Conservation (phyloP, 106 monocot genomes). For the Phalaenopsis aphrodite region DNA sequence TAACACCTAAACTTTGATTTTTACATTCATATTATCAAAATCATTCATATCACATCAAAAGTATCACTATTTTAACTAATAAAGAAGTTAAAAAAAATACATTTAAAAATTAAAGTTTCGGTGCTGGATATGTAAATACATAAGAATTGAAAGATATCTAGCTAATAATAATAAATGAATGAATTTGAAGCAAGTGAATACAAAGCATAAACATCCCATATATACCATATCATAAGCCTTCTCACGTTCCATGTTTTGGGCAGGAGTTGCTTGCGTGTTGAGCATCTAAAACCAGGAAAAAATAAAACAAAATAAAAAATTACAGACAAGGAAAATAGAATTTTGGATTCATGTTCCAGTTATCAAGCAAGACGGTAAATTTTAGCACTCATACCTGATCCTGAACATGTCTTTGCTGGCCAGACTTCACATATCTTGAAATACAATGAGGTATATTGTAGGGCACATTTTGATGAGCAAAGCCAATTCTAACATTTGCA, state of each 20-base stretch:
- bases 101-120: no score
- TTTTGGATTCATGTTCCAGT: neutral
- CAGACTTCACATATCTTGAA: constrained; percentile 46
- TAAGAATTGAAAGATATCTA: no score
- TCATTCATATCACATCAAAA: no score
- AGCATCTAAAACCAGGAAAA: constrained; percentile 48
- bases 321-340: neutral
- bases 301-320: neutral
- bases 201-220: neutral
- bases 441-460: constrained; percentile 82
- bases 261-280: constrained; percentile 47
- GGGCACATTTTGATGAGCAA: constrained; percentile 72
- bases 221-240: constrained; percentile 84
- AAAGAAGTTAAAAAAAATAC: no score
- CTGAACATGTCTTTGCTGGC: constrained; percentile 19
- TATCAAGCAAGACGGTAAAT: neutral
- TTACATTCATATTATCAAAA: no score
- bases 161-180: no score
- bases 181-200: neutral
- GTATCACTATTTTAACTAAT: no score
- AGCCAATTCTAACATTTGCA: constrained; percentile 81
- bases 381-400: constrained; percentile 44
- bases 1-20: no score
- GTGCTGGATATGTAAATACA: no score
- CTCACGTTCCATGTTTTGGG: constrained; percentile 58